These are phyloP conservation scores for Acacia acuminata DNA, from an alignment of 306 rosid species.

Conservation along the genomic window DNA sequence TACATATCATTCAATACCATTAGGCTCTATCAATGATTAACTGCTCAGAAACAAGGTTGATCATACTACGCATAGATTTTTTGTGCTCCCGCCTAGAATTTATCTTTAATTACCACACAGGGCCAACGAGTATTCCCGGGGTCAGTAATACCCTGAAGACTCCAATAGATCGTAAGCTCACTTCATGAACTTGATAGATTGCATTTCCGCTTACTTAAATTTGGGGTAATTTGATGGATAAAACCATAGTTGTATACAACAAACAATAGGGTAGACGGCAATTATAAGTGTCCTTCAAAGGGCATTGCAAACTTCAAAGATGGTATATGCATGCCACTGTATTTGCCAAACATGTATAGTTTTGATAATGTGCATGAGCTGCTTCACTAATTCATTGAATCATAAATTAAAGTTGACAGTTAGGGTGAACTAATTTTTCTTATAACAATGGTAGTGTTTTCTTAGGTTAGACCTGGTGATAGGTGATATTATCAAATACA, in stretches of 20 bases:
- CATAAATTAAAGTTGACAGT: neutral
- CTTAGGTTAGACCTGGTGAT: neutral
- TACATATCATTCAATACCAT: neutral
- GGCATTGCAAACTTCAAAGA: neutral
- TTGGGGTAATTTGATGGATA: neutral
- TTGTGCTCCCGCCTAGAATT: neutral
- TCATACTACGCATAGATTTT: neutral
- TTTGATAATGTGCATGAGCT: neutral
- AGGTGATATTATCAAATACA: neutral
- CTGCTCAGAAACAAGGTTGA: neutral
- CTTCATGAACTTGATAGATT: neutral
- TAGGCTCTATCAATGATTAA: neutral
- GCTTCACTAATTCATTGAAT: neutral
- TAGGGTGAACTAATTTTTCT: neutral
- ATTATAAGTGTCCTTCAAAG: neutral
- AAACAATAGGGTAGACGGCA: neutral
- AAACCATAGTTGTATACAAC: neutral
- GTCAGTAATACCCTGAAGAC: neutral
- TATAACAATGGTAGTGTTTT: neutral
- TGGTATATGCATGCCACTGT: neutral
- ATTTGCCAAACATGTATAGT: neutral
- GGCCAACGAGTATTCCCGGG: neutral
- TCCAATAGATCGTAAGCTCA: neutral
- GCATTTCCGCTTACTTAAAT: neutral
- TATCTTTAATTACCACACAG: neutral